Conservation (phyloP, 495 filamentous ascomycete species). For the Pyrenopolyporus hunteri region DNA sequence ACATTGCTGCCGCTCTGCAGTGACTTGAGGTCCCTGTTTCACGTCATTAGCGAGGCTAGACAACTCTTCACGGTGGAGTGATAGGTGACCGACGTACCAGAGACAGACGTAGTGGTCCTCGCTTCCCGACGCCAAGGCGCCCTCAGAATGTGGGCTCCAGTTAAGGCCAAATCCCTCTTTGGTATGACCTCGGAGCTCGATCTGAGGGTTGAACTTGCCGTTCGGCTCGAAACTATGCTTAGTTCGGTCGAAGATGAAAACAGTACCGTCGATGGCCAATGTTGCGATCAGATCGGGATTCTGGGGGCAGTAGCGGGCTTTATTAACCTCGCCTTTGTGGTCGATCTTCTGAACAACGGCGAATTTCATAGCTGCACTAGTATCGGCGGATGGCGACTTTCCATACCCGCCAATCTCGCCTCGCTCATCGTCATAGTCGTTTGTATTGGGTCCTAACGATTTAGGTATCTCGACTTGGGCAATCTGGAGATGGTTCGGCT, state of each 20-base stretch:
- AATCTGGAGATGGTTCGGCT: constrained; percentile 93
- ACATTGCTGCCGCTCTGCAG: constrained; percentile 72
- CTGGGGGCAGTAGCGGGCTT: constrained; percentile 95
- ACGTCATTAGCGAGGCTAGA: constrained; percentile 12
- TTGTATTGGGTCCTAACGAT: constrained; percentile 68
- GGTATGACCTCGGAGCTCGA: constrained; percentile 84
- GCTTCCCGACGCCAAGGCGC: constrained; percentile 85
- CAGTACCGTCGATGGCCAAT: constrained; percentile 82
- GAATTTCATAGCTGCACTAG: constrained; percentile 73
- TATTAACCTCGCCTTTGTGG: constrained; percentile 97
- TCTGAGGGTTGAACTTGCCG: constrained; percentile 75
- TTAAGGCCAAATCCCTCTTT: constrained; percentile 92
- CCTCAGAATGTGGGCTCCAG: constrained; percentile 86
- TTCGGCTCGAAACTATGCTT: constrained; percentile 82
- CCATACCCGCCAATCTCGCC: constrained; percentile 96
- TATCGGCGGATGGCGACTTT: constrained; percentile 59
- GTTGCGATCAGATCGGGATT: constrained; percentile 98
- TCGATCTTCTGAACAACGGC: constrained; percentile 93
- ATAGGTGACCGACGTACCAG: constrained; percentile 65
- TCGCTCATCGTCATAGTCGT: constrained; percentile 86
- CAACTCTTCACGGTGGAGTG: neutral
- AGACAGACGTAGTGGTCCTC: constrained; percentile 89
- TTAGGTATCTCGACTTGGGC: constrained; percentile 92
- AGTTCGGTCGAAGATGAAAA: constrained; percentile 93
- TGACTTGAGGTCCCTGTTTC: constrained; percentile 74